Conservation (phyloP, 805 yeast species). For the Kodamaea neixiangensis region DNA sequence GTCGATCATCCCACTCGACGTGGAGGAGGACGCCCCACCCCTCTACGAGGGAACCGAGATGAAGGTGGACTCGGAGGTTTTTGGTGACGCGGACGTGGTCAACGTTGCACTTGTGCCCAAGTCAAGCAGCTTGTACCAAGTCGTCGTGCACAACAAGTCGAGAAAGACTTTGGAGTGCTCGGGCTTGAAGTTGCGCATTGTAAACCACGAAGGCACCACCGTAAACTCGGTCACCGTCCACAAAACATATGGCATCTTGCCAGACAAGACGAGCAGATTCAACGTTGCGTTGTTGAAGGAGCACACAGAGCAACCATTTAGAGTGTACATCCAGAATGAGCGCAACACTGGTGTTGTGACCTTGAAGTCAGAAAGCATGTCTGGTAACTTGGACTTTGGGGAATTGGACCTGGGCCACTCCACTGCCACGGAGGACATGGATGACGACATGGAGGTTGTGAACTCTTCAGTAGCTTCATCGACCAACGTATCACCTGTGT, state of each 20-base stretch:
- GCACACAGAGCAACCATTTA: conserved; percentile 37
- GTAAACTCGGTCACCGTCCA: conserved; percentile 31
- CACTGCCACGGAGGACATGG: conserved; percentile 1
- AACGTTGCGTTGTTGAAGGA: conserved; percentile 32
- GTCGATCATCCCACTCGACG: conserved; percentile 1
- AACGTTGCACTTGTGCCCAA: conserved; percentile 31
- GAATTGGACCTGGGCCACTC: conserved; percentile 7
- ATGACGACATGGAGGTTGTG: conserved; percentile 1
- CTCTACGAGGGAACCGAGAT: conserved; percentile 1
- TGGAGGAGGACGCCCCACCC: background rate
- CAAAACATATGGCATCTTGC: conserved; percentile 32
- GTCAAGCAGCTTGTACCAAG: conserved; percentile 32
- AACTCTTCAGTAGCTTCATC: background rate
- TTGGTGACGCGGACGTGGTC: conserved; percentile 12
- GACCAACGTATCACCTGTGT: background rate
- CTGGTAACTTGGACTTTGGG: conserved; percentile 22
- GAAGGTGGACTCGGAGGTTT: background rate
- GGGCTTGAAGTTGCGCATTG: conserved; percentile 29
- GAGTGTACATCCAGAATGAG: conserved; percentile 26
- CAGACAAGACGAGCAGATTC: conserved; percentile 33
- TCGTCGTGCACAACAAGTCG: conserved; percentile 32
- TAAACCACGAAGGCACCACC: conserved; percentile 29
- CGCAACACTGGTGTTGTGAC: conserved; percentile 20
- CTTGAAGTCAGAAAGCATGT: conserved; percentile 24
- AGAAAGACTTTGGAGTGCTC: conserved; percentile 28